phyloP scores from a whole-genome alignment of 2,329 filamentous ascomycete species.

The Fusarium guadeloupense region DNA sequence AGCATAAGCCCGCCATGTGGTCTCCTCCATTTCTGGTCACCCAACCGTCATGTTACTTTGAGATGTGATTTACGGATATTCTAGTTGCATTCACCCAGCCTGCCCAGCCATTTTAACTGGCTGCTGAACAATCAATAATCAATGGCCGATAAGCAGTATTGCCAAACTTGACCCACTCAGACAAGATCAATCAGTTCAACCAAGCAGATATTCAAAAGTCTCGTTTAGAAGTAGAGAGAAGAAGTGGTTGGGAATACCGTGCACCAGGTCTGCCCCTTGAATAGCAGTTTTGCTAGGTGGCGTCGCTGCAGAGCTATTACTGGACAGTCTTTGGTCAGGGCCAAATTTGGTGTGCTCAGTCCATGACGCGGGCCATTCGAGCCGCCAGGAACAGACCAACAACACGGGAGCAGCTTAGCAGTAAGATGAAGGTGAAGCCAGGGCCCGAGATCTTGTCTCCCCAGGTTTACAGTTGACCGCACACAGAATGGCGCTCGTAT shows the following conservation, averaged over 20 bases:
- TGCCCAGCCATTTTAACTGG: slow-evolving; percentile 20
- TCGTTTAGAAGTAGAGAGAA: not conserved
- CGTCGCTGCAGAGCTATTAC: slow-evolving; percentile 21
- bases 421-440: slow-evolving; percentile 4
- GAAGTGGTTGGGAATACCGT: slow-evolving; percentile 30
- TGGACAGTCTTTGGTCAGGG: slow-evolving; percentile 16
- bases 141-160: slow-evolving; percentile 5
- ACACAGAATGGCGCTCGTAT: slow-evolving; percentile 28
- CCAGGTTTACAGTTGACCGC: slow-evolving; percentile 16
- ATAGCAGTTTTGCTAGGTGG: slow-evolving; percentile 38
- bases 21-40: slow-evolving; percentile 17
- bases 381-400: slow-evolving; percentile 30
- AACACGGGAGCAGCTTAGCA: slow-evolving; percentile 11
- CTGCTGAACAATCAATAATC: too few species aligned
- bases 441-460: slow-evolving; percentile 15
- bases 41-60: slow-evolving; percentile 2
- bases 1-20: slow-evolving; percentile 28
- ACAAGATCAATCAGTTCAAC: slow-evolving; percentile 1
- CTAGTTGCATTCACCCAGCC: too few species aligned
- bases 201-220: not conserved
- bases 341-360: slow-evolving; percentile 26
- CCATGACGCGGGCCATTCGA: slow-evolving; percentile 23
- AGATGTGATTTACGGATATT: slow-evolving; percentile 1
- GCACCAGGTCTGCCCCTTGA: slow-evolving; percentile 26
- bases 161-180: not conserved